Evolutionary conservation across 768 basidiomycete species (phyloP), one percentile per base, ranked within the genome.

Genomic region (Coprinopsis cinerea): DNA sequence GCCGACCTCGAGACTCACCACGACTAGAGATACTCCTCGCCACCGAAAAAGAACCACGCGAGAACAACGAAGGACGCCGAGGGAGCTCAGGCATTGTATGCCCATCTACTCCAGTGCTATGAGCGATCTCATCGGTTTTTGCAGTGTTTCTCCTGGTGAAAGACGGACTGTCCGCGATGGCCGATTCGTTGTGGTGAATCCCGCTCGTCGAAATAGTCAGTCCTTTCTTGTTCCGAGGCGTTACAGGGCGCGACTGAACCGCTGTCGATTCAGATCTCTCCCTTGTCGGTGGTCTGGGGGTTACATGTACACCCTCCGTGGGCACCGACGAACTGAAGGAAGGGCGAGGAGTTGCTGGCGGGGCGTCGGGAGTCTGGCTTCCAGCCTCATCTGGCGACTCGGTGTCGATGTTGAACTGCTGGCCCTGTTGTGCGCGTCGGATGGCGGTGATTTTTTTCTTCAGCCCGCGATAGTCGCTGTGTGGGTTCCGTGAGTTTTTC

Each of bases 381-480:
- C 18, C 48, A 23, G 53, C 55, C 5, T 15, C 28, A 13, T 53
- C 54, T 2, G 56, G 51, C 13, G 59, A 53, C 14, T 56, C 51
- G 48, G 64, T 54, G 41, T 17, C 23, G 20, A 9, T 43, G 10
- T 39, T 6, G 6, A 58, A 50, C 24, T 58, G 58, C 9, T 60
- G 30, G 14, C 59, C 63, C 39, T 68, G 61, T 47, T 67, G 65
- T 0, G 63, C 64, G 48, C 65, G 67, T 27, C 74, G 74, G 48
- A 88, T 79, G 1, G 73, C 73, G 13, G 70, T 69, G 20, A 90
- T 82, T 13, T 73, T 71, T 54, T 78, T 83, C 64, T 89, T 89
- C 14, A 91, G 76, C 7, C 74, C 78, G 1, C 76, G 75, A 58
- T 90, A 91, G 61, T 90, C 79, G 60, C 88, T 90, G 55, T 28